Evolutionary conservation across 2,329 filamentous ascomycete genomes (phyloP), one percentile per base, ranked within the genome.

Genomic region (Chrysoporthe austroafricana): DNA sequence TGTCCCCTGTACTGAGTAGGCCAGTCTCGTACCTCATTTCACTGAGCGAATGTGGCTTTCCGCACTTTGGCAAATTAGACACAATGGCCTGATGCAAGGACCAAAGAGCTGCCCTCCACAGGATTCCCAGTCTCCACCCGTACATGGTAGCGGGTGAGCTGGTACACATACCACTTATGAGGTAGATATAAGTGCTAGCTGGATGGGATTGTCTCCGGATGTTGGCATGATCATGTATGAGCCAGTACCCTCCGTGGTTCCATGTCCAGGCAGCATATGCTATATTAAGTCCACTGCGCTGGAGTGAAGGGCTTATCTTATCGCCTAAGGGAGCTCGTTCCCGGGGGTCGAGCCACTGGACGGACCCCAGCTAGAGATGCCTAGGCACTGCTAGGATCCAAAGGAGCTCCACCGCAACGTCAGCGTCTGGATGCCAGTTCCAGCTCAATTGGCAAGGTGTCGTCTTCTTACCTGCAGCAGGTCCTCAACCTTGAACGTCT

Each of bases 361-460:
- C 16, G 34, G 42, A 48, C 42, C 42, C 43, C 42, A 46, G 42
- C 59, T 26, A 21, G 42, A 48, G 36, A 32, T 34, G 26, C 26
- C 26, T 26, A 26, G 26, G 26, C 26, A 26, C 26, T 16, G 42
- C 59, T 46, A 48, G 59, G 59, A 48, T 61, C 59, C 59, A 61
- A 61, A 43, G 39, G 59, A 61, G 59, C 59, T 48, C 59, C 59
- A 48, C 59, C 43, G 43, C 58, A 46, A 21, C 59, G 59, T 61
- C 59, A 61, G 59, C 59, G 59, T 48, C 59, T 16, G 32, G 11
- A 26, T 11, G 11, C 50, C 50, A 54, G 50, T 21, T 54, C 50
- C 50, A 54, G 13, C 32, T 54, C 50, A 61, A 46, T n/a, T 61
- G 59, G 36, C 63, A 65, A 65, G 63, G 56, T 65, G 63, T 61